Base-by-base conservation (phyloP, 495 filamentous ascomycete genomes). In the Pyronema omphalodes region DNA sequence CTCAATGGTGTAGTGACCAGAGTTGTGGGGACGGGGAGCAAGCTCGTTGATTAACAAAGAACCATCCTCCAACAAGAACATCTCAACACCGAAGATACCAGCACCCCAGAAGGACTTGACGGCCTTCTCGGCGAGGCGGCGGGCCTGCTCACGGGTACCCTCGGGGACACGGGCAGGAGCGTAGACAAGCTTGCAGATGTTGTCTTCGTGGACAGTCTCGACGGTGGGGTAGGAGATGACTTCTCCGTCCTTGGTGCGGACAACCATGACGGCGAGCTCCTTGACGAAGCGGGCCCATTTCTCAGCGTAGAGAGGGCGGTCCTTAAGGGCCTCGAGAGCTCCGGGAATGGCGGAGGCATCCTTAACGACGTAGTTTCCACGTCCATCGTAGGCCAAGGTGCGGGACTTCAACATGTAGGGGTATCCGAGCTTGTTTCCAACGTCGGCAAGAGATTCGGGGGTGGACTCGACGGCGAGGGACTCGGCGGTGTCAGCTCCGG, bases 1-100 rank as follows among this genome's bases (percentile, higher is more conserved):
- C 73, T 98, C 91, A 60, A 98, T 98, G 17, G 86, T 95, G 70
- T 91, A 93, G 68, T 98, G 91, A 11, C 91, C 91, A 1, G 86
- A 93, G 69, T 96, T 98, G 70, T 98, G 91, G 41, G 88, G 86
- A 8, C 91, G 79, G 44, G 86, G 87, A n/a, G 91, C 91, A 49
- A 95, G 83, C 68, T 98, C 91, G 67, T 93, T 94, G 52, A 98
- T 73, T 56, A 93, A 69, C 3, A 93, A 73, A 1, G 65, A 68
- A 71, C 76, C 77, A 62, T 93, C 78, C 44, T 81, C 70, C n/a
- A 93, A 75, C 7, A 95, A 71, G 67, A 96, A 98, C 81, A 96
- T 85, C 68, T 98, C 91, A 0, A 96, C 88, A 0, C 89, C 91
- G 67, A 95, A 98, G 35, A 93, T 83, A 55, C 91, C 91, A 58